These are phyloP conservation scores for Anthracocystis setariae DNA, from an alignment of 1,284 basidiomycete genomes.

Conservation along the genomic window DNA sequence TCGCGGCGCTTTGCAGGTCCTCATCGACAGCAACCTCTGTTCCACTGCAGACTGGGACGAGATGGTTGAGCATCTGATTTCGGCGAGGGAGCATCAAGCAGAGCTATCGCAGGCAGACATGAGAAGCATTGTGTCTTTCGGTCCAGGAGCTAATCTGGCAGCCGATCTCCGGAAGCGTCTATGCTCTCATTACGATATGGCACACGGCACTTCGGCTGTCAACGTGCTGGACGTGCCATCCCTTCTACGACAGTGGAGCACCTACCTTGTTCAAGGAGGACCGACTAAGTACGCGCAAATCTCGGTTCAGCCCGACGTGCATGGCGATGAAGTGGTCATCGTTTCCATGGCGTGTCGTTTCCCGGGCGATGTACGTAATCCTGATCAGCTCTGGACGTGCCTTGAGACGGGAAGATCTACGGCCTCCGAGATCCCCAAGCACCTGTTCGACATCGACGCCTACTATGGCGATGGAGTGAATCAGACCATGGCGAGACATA, in stretches of 20 bases:
- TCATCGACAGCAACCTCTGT: slow-evolving; percentile 32
- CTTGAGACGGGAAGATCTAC: slow-evolving; percentile 42
- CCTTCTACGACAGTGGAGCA: slow-evolving; percentile 6
- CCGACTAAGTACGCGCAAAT: neutral
- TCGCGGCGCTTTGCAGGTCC: slow-evolving; percentile 4
- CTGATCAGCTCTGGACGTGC: slow-evolving; percentile 44
- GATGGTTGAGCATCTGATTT: slow-evolving; percentile 22
- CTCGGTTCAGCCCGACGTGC: slow-evolving; percentile 10
- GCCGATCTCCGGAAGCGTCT: slow-evolving; percentile 18
- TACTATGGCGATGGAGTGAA: slow-evolving; percentile 41
- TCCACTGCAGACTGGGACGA: slow-evolving; percentile 32
- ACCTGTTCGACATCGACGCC: slow-evolving; percentile 45
- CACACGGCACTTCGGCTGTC: neutral
- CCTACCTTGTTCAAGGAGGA: neutral
- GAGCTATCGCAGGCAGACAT: no score
- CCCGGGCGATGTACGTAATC: slow-evolving; percentile 45
- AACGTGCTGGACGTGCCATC: slow-evolving; percentile 15
- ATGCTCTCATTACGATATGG: neutral
- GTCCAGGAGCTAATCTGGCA: slow-evolving; percentile 28
- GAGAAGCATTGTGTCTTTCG: slow-evolving; percentile 19
- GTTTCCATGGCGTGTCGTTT: slow-evolving; percentile 53
- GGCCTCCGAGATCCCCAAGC: slow-evolving; percentile 39
- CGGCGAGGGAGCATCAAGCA: slow-evolving; percentile 5
- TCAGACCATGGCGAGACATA: slow-evolving; percentile 44
- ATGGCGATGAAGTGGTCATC: slow-evolving; percentile 43